phyloP scores from a whole-genome alignment of 2,329 filamentous ascomycete species.

The Phoma sp. region DNA sequence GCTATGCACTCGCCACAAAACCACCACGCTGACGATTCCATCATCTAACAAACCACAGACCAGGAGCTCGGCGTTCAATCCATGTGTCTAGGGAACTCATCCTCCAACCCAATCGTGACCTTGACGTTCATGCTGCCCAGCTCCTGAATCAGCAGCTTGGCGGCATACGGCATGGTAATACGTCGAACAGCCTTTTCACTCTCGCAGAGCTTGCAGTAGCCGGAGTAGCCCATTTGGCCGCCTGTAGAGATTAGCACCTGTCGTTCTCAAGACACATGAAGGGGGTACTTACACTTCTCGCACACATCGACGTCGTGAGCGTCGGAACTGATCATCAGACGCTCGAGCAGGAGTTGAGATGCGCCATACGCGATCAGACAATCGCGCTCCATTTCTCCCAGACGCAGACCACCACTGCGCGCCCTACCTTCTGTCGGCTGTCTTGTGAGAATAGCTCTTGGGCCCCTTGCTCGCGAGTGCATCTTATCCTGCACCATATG shows the following conservation, averaged over 20 bases:
- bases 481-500: constrained; percentile 99
- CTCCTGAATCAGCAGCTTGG: constrained; percentile 95
- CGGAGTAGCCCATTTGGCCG: constrained; percentile 93
- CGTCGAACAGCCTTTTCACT: constrained; percentile 82
- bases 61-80: not conserved
- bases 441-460: constrained; percentile 87
- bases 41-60: no score
- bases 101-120: constrained; percentile 85
- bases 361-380: constrained; percentile 97
- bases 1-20: constrained; percentile 10
- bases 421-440: constrained; percentile 97
- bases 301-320: constrained; percentile 92
- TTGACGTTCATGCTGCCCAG: constrained; percentile 99
- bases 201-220: constrained; percentile 93
- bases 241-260: constrained; percentile 17
- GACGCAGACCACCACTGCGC: constrained; percentile 85
- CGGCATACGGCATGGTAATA: constrained; percentile 97
- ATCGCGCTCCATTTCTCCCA: constrained; percentile 99
- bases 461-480: constrained; percentile 92
- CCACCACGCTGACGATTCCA: no score
- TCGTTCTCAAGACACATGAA: not conserved
- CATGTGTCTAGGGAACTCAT: constrained; percentile 71
- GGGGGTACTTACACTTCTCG: constrained; percentile 68
- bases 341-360: constrained; percentile 87
- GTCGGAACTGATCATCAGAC: constrained; percentile 93